Conservation (phyloP, 2,329 filamentous ascomycete genomes). For the Madurella mycetomatis region DNA sequence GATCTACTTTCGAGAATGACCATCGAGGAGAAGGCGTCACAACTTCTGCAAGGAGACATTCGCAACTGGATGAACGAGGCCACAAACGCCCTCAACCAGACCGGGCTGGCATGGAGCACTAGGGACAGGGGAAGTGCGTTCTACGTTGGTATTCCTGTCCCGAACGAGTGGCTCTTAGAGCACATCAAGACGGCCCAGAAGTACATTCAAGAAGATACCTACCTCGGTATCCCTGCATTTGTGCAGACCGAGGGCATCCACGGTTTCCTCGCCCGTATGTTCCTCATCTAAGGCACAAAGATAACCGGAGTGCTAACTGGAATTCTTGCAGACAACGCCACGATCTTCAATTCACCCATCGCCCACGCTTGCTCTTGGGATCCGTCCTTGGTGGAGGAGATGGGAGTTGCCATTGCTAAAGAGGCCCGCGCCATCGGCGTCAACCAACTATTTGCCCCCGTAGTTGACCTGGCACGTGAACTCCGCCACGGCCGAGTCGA, state of each 20-base stretch:
- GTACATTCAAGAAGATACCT: conserved; percentile 63
- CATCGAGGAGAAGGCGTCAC: conserved; percentile 66
- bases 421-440: conserved; percentile 65
- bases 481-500: conserved; percentile 69
- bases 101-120: conserved; percentile 64
- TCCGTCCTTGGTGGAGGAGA: conserved; percentile 57
- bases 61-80: conserved; percentile 70
- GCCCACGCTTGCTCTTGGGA: conserved; percentile 69
- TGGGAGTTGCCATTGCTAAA: conserved; percentile 61
- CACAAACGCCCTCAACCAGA: conserved; percentile 61
- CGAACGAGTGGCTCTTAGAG: conserved; percentile 58
- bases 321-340: conserved; percentile 50
- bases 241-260: conserved; percentile 73
- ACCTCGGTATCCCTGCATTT: conserved; percentile 65
- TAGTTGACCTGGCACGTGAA: conserved; percentile 67
- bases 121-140: conserved; percentile 61
- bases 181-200: conserved; percentile 64
- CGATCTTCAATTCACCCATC: conserved; percentile 76
- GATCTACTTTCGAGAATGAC: conserved; percentile 71
- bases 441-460: conserved; percentile 68
- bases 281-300: not conserved
- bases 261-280: conserved; percentile 57
- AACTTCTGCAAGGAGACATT: conserved; percentile 66
- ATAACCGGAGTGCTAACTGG: not conserved
- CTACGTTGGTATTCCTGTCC: conserved; percentile 59